Conservation (phyloP, 148 eudicot genomes). For the Rhododendron henanense region DNA sequence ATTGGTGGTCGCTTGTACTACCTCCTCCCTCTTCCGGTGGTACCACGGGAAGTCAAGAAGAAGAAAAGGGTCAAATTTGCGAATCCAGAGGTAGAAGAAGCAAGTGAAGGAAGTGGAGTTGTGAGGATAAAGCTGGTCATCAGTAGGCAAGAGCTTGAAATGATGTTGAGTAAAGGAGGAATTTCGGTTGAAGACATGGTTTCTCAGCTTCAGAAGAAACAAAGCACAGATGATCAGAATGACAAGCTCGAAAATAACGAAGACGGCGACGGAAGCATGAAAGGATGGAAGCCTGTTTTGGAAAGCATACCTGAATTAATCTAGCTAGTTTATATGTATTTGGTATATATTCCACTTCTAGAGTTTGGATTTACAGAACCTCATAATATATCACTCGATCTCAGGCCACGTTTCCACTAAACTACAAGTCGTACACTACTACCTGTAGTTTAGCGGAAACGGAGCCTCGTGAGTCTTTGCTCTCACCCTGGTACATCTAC, state of each 20-base stretch:
- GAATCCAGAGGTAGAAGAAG: constrained; percentile 16
- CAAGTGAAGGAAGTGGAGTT: constrained; percentile 19
- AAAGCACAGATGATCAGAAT: not conserved
- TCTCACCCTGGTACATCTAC: not conserved
- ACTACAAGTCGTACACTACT: not conserved
- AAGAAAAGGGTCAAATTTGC: constrained; percentile 25
- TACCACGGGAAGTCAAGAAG: constrained; percentile 16
- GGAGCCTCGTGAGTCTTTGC: not conserved
- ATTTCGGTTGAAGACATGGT: constrained; percentile 35
- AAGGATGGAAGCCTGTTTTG: constrained; percentile 43
- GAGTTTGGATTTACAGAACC: not conserved
- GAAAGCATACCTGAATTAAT: constrained; percentile 49
- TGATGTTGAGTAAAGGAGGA: constrained; percentile 45
- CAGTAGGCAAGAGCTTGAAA: constrained; percentile 59
- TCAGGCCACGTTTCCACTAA: not conserved
- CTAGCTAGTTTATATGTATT: constrained; percentile 9
- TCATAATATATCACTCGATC: not conserved
- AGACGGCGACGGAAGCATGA: not conserved
- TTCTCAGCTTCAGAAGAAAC: constrained; percentile 29
- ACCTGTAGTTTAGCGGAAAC: not conserved
- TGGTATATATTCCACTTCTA: not conserved
- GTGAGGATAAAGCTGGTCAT: constrained; percentile 63
- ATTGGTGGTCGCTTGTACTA: constrained; percentile 35
- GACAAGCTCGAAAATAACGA: not conserved
- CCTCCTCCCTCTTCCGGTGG: constrained; percentile 35